phyloP scores from a whole-genome alignment of 2,329 filamentous ascomycete species.

The Colletotrichum spaethianum region DNA sequence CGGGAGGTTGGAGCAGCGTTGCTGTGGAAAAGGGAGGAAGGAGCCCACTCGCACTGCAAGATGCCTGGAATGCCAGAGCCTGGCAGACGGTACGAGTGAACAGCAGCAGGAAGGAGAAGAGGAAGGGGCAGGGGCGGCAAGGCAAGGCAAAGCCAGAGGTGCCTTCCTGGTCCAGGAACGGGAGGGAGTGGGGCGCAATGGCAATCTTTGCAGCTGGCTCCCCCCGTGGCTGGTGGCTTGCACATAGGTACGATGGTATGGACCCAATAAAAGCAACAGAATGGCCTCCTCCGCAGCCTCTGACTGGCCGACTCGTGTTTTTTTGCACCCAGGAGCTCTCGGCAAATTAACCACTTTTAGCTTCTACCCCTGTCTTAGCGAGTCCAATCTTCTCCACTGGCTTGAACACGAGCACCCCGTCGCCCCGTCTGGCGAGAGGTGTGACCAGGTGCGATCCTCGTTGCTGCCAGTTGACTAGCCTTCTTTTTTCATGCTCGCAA shows the following conservation, averaged over 20 bases:
- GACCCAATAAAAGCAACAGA: conserved; percentile 20
- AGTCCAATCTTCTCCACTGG: conserved; percentile 31
- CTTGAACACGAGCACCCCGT: conserved; percentile 26
- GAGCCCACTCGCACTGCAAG: conserved; percentile 13
- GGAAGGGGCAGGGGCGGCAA: not conserved
- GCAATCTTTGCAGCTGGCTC: conserved; percentile 14
- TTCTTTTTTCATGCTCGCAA: not conserved
- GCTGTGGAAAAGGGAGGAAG: conserved; percentile 46
- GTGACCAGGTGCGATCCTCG: not conserved
- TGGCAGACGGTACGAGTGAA: not conserved
- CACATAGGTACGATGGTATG: too few species aligned
- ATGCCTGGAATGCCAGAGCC: conserved; percentile 14
- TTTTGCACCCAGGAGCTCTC: conserved; percentile 32
- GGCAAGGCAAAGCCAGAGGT: not conserved
- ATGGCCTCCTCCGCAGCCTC: not conserved
- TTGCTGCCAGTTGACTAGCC: not conserved
- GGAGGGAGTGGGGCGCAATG: conserved; percentile 23
- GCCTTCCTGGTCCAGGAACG: conserved; percentile 22
- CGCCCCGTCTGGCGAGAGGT: conserved; percentile 23
- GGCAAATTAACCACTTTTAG: conserved; percentile 45
- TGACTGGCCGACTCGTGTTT: conserved; percentile 27
- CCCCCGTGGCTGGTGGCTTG: conserved; percentile 6
- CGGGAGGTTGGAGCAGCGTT: conserved; percentile 43
- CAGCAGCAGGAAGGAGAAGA: not conserved
- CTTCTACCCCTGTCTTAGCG: conserved; percentile 25